phyloP scores from a whole-genome alignment of 2,329 filamentous ascomycete genomes.

The Cercospora janseana region DNA sequence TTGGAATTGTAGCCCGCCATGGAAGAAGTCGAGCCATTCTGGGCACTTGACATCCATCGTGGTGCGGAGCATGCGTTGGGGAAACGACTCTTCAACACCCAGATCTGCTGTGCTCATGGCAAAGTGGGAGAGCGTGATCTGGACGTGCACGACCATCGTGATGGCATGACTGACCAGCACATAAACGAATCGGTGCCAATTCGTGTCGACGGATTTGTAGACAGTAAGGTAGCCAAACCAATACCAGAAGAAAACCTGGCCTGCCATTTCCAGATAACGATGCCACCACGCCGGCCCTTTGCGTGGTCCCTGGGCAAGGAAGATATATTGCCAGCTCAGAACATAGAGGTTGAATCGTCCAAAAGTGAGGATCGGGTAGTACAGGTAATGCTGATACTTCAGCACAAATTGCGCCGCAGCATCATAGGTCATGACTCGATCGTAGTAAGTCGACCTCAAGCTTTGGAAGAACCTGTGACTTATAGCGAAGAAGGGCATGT shows the following conservation, averaged over 20 bases:
- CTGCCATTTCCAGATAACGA: constrained; percentile 62
- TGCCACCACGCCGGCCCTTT: constrained; percentile 67
- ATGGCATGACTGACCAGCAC: constrained; percentile 63
- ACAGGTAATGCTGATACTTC: constrained; percentile 63
- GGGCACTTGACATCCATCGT: constrained; percentile 75
- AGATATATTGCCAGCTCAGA: constrained; percentile 64
- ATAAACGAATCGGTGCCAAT: constrained; percentile 58
- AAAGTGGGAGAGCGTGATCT: constrained; percentile 71
- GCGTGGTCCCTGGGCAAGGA: constrained; percentile 54
- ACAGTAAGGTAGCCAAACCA: constrained; percentile 66
- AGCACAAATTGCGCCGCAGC: constrained; percentile 59
- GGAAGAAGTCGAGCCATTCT: constrained; percentile 68
- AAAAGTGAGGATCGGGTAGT: constrained; percentile 64
- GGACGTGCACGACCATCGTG: constrained; percentile 67
- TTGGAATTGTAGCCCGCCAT: constrained; percentile 72
- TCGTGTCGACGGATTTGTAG: constrained; percentile 59
- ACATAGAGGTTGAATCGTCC: constrained; percentile 72
- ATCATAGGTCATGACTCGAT: constrained; percentile 64
- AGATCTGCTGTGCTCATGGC: constrained; percentile 68
- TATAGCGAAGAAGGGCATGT: constrained; percentile 68
- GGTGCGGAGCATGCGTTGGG: constrained; percentile 67
- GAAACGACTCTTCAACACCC: constrained; percentile 63
- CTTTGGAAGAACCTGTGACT: constrained; percentile 64
- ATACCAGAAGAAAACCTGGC: constrained; percentile 65
- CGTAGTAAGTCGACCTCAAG: constrained; percentile 64